Base-by-base conservation (phyloP, 768 basidiomycete species). In the Pleurotus giganteus region DNA sequence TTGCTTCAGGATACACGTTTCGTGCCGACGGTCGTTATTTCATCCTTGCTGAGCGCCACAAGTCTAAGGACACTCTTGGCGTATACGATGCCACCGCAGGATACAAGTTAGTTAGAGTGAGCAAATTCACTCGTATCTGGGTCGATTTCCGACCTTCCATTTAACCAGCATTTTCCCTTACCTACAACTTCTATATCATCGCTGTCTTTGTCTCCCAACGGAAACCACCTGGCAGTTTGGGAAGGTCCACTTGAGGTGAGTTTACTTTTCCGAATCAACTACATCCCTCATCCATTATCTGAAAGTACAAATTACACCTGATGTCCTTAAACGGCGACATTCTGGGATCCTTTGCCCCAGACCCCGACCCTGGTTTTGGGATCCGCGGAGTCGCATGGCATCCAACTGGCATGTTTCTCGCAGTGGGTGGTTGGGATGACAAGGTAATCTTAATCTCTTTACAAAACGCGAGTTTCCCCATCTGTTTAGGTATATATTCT, bases 391-490 rank as follows among this genome's bases (percentile, higher is more conserved):
- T 87, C 0, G 72, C 81, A 17, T 98, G 94, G 94, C 91, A 94
- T 69, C 94, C 94, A 3, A 87, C 76, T 53, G 91, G 94, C 4
- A 75, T 81, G 63, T 94, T 89, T 65, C 72, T 97, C 7, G 89
- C 86, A 1, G 76, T 94, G 0, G 86, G 84, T 11, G 94, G 94
- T 9, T 94, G 88, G 84, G 93, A 95, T 69, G 92, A 94, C 62
- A 91, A 88, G 71, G 92, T 89, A 53, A 37, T 72, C 60, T 31
- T 23, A 51, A 44, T 28, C 28, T 32, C 15, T 1, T 21, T n/a
- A 2, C 15, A 34, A 23, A 19, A 23, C 36, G 19, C 11, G 8
- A 15, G 32, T 39, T 11, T 9, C 19, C 6, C 13, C 7, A 27
- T 6, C 41, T 23, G 50, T 26, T 31, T 57, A 94, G 92, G 75